A percentile compares a stretch with the other conserved stretches of the same genome.
Conservation (phyloP, 2,329 filamentous ascomycete genomes). For the Orbilia brochopaga region DNA sequence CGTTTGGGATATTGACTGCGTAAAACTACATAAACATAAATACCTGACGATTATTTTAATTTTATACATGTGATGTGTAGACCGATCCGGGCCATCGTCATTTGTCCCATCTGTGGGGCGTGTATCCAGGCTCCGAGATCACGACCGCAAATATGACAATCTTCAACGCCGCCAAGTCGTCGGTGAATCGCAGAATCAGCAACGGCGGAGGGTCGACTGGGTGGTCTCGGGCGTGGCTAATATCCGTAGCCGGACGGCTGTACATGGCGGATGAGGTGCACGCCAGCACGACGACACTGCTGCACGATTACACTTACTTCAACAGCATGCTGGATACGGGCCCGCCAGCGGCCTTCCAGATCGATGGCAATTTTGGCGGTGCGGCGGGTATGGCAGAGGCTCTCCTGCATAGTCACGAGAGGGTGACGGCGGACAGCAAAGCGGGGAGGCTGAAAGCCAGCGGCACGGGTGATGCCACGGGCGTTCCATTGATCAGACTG, state of each 20-base stretch:
- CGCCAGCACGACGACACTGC: conserved; percentile 57
- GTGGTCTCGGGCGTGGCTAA: conserved; percentile 63
- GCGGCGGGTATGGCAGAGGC: conserved; percentile 62
- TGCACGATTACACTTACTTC: conserved; percentile 59
- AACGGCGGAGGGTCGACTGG: conserved; percentile 62
- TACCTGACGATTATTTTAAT: too few relatives aligned
- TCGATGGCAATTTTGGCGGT: conserved; percentile 63
- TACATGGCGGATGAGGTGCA: conserved; percentile 58
- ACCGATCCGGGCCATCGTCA: conserved; percentile 63
- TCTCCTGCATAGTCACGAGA: conserved; percentile 59
- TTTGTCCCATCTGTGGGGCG: conserved; percentile 62
- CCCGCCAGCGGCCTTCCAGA: conserved; percentile 60
- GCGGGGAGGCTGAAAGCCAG: conserved; percentile 23
- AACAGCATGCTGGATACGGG: conserved; percentile 61
- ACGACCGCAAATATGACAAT: conserved; percentile 54
- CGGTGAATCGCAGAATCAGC: conserved; percentile 55
- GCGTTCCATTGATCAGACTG: conserved; percentile 23
- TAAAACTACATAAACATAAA: too few relatives aligned
- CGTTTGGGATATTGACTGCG: too few relatives aligned
- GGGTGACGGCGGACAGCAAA: conserved; percentile 20
- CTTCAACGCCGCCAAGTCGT: conserved; percentile 55
- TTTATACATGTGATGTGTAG: too few relatives aligned
- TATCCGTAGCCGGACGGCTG: conserved; percentile 62
- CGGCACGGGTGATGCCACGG: conserved; percentile 26
- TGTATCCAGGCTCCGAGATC: conserved; percentile 61